Percentiles rank a stretch among this genome's conserved stretches.
Conservation (phyloP, 1,139 yeast genomes). For the Yamadazyma friedrichii region DNA sequence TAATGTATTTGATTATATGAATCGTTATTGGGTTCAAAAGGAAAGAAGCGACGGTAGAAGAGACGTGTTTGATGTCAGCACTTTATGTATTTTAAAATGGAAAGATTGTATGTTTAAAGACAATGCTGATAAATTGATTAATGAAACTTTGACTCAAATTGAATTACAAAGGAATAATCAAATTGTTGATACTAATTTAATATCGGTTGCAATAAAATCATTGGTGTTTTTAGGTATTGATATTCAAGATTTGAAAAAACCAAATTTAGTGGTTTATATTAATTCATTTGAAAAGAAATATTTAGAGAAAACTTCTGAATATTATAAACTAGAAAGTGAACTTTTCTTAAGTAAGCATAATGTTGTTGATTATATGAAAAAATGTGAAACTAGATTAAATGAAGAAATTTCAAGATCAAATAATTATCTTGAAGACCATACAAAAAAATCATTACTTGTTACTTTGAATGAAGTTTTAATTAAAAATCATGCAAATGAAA, state of each 20-base stretch:
- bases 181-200: slow-evolving; percentile 62
- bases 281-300: slow-evolving; percentile 77
- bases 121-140: slow-evolving; percentile 57
- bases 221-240: slow-evolving; percentile 78
- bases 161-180: slow-evolving; percentile 79
- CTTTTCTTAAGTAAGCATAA: slow-evolving; percentile 69
- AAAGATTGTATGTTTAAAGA: slow-evolving; percentile 74
- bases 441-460: slow-evolving; percentile 73
- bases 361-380: slow-evolving; percentile 87
- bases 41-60: slow-evolving; percentile 95
- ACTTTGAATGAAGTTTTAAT: slow-evolving; percentile 76
- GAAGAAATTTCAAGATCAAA: slow-evolving; percentile 82
- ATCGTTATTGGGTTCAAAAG: slow-evolving; percentile 96
- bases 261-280: slow-evolving; percentile 79
- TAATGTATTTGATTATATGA: slow-evolving; percentile 93
- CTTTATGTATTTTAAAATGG: slow-evolving; percentile 88
- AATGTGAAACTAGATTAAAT: slow-evolving; percentile 76
- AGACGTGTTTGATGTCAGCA: slow-evolving; percentile 86
- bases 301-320: slow-evolving; percentile 68
- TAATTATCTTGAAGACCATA: slow-evolving; percentile 81
- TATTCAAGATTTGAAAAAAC: slow-evolving; percentile 78
- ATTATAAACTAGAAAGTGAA: slow-evolving; percentile 69
- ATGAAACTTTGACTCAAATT: slow-evolving; percentile 73
- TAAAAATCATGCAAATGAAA: slow-evolving; percentile 70
- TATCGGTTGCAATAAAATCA: slow-evolving; percentile 79